Evolutionary conservation across 2,329 filamentous ascomycete species (phyloP), one percentile per base, ranked within the genome.

Genomic region (Alternaria hordeiaustralica): DNA sequence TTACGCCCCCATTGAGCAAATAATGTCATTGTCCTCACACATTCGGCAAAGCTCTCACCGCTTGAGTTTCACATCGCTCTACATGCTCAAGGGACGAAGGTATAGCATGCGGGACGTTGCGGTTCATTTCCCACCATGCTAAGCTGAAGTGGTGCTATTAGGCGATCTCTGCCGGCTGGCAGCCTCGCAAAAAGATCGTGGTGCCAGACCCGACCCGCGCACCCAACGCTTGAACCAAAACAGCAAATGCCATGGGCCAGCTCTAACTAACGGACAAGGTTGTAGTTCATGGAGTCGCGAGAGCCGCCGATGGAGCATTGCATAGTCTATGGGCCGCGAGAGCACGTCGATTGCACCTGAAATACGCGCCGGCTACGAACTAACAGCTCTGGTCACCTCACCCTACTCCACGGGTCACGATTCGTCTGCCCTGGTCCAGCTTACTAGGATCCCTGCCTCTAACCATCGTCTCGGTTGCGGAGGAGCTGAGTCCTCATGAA

Each of bases 41-140:
- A 51, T 54, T 68, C 63, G 64, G 71, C 69, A 70, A 67, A 58
- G 63, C 69, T 74, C 69, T 72, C 63, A 72, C 72, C 50, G 55
- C 60, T 63, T 67, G 65, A 67, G 67, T 66, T 63, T 68, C 67
- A 55, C 60, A 46, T 64, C 59, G 47, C 41, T 62, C 12, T 54
- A 45, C 47, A 23, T 18, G 45, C 55, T 41, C 55, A 10, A 30
- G 28, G 33, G 23, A 44, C 20, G 26, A 23, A 45, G n/a, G 26
- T 30, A 30, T 51, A 43, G 21, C 46, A 45, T 51, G 58, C 58
- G 45, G 51, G 46, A 46, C 43, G 45, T 45, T 56, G 51, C 41
- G 54, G 33, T 61, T 51, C 45, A 46, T 23, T 28, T 33, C 28
- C 25, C 46, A 50, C 9, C 33, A 41, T 30, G 53, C 50, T 49